Percentiles rank a stretch among this genome's conserved stretches.
Evolutionary conservation across 352 stramenopile genomes (phyloP).

Genomic region (Phytophthora niederhauseri): DNA sequence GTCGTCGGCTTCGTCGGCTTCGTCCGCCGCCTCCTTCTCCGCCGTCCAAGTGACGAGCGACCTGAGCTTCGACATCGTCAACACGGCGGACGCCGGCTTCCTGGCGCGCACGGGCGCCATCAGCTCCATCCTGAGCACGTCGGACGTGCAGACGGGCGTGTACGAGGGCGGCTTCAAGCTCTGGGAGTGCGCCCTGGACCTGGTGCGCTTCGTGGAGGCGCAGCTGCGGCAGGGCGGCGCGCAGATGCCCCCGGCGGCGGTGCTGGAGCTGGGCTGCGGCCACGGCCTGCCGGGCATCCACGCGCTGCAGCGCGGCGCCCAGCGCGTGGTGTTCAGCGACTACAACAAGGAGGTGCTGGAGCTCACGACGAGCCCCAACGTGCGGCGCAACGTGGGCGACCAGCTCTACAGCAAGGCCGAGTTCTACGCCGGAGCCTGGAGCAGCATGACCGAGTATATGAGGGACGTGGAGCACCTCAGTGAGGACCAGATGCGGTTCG

Average conservation of each 20-base stretch:
- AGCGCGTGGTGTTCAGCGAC: constrained; percentile 79
- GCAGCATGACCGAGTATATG: constrained; percentile 65
- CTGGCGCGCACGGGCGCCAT: constrained; percentile 64
- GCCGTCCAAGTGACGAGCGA: constrained; percentile 32
- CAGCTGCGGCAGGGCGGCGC: constrained; percentile 26
- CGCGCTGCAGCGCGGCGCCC: constrained; percentile 67
- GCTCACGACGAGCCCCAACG: constrained; percentile 84
- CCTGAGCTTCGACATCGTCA: constrained; percentile 67
- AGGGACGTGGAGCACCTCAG: constrained; percentile 37
- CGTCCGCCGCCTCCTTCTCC: constrained; percentile 38
- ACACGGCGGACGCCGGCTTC: constrained; percentile 59
- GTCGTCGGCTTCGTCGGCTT: background rate
- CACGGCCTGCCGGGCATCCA: constrained; percentile 82
- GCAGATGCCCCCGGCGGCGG: constrained; percentile 33
- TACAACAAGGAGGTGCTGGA: constrained; percentile 91
- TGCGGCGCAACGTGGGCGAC: constrained; percentile 54
- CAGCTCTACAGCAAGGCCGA: constrained; percentile 43
- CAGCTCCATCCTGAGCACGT: constrained; percentile 68
- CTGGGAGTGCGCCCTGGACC: constrained; percentile 83
- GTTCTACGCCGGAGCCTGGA: constrained; percentile 85
- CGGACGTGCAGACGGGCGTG: constrained; percentile 76
- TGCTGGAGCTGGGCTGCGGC: constrained; percentile 82
- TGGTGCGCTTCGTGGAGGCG: constrained; percentile 59
- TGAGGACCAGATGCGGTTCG: constrained; percentile 53
- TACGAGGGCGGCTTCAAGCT: constrained; percentile 91